Conservation (phyloP, 345 rosid genomes). For the Heritiera littoralis region DNA sequence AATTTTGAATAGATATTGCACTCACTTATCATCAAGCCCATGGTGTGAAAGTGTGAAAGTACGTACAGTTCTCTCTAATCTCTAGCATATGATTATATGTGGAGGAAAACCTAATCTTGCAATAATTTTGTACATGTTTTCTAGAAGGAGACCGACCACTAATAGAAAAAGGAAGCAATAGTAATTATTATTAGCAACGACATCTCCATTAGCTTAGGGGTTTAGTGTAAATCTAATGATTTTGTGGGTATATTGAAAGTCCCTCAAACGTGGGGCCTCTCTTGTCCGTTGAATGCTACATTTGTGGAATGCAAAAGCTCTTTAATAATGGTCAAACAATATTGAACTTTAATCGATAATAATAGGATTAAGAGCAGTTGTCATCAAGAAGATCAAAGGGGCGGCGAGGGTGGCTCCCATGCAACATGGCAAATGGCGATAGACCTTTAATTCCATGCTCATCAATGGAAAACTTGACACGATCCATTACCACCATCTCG, state of each 20-base stretch:
- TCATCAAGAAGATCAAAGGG: slow-evolving; percentile 10
- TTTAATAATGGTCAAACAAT: neutral
- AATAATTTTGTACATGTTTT: neutral
- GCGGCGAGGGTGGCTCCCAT: slow-evolving; percentile 13
- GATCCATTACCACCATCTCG: neutral
- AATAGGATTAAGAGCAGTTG: neutral
- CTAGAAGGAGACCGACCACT: slow-evolving; percentile 19
- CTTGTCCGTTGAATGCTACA: slow-evolving; percentile 13
- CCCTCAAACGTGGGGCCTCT: neutral
- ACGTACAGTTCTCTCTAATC: neutral
- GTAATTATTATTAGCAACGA: neutral
- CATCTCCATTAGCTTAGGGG: neutral
- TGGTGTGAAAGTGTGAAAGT: neutral
- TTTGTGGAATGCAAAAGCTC: slow-evolving; percentile 7
- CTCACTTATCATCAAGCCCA: neutral
- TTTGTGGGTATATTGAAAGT: neutral
- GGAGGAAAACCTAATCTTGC: slow-evolving; percentile 3
- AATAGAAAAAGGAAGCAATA: neutral
- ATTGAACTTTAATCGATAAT: neutral
- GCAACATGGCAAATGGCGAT: neutral
- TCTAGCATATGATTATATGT: neutral
- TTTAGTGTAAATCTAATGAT: neutral
- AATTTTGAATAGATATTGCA: neutral
- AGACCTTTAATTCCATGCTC: neutral
- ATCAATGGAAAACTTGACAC: slow-evolving; percentile 13